Evolutionary conservation across 345 rosid species (phyloP).

Genomic region (Rhodamnia rubescens): DNA sequence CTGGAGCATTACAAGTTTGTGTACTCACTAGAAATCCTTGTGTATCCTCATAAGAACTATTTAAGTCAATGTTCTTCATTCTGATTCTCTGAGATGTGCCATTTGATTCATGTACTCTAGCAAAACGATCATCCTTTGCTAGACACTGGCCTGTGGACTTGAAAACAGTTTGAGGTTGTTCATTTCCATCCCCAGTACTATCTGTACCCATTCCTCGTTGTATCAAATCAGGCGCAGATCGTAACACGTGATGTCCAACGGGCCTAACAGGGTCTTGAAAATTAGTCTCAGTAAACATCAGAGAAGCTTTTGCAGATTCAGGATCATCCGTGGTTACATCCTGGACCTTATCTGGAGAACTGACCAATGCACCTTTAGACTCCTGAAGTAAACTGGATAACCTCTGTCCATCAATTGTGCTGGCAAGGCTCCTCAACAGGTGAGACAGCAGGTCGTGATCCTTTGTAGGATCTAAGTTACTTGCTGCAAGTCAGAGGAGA

Average conservation of each 20-base stretch:
- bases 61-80: slow-evolving; percentile 51
- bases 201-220: slow-evolving; percentile 7
- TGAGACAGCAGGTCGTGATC: slow-evolving; percentile 53
- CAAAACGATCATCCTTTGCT: background rate
- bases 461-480: slow-evolving; percentile 33
- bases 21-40: slow-evolving; percentile 28
- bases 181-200: background rate
- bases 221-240: slow-evolving; percentile 10
- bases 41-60: slow-evolving; percentile 30
- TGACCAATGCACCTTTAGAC: slow-evolving; percentile 17
- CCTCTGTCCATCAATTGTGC: slow-evolving; percentile 19
- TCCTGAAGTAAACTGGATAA: slow-evolving; percentile 35
- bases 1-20: slow-evolving; percentile 18
- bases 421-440: slow-evolving; percentile 44
- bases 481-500: slow-evolving; percentile 28
- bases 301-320: slow-evolving; percentile 17
- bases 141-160: background rate
- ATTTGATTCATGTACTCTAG: slow-evolving; percentile 10
- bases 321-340: slow-evolving; percentile 9
- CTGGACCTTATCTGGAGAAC: slow-evolving; percentile 14
- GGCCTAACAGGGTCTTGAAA: slow-evolving; percentile 9
- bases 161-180: background rate
- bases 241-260: slow-evolving; percentile 7
- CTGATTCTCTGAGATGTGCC: slow-evolving; percentile 12
- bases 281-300: slow-evolving; percentile 5